Percentiles rank a stretch among this genome's conserved stretches.
Evolutionary conservation across 2,329 filamentous ascomycete species (phyloP).

Genomic region (Colletotrichum trifolii): DNA sequence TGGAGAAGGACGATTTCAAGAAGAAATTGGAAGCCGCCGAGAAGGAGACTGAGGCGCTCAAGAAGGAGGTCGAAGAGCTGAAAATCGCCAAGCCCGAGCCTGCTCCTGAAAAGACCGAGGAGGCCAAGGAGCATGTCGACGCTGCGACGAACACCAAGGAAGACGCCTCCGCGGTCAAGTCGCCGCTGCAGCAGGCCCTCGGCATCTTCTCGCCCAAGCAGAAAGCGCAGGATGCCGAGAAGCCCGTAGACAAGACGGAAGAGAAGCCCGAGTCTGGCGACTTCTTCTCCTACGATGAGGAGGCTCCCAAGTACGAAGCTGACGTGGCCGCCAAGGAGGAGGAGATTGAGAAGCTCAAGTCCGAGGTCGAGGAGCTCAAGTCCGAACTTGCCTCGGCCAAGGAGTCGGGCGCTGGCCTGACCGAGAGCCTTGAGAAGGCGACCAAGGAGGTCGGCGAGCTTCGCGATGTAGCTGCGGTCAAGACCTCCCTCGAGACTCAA

Average conservation of each 20-base stretch:
- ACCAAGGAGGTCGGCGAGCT: slow-evolving; percentile 70
- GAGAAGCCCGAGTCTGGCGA: slow-evolving; percentile 61
- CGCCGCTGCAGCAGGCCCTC: slow-evolving; percentile 59
- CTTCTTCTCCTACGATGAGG: slow-evolving; percentile 92
- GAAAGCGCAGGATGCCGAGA: slow-evolving; percentile 48
- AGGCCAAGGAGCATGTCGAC: slow-evolving; percentile 23
- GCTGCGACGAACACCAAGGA: slow-evolving; percentile 41
- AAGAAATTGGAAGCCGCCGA: slow-evolving; percentile 77
- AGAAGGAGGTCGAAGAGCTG: slow-evolving; percentile 66
- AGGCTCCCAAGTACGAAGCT: slow-evolving; percentile 82
- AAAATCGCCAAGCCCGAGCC: slow-evolving; percentile 48
- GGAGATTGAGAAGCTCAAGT: slow-evolving; percentile 77
- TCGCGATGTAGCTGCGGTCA: slow-evolving; percentile 51
- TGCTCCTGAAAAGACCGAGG: slow-evolving; percentile 43
- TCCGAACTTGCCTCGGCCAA: slow-evolving; percentile 77
- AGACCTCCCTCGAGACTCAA: slow-evolving; percentile 61
- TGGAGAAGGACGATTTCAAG: slow-evolving; percentile 83
- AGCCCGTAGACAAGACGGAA: slow-evolving; percentile 41
- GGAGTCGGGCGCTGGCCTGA: slow-evolving; percentile 76
- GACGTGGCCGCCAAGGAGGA: slow-evolving; percentile 77
- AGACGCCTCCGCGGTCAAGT: slow-evolving; percentile 49
- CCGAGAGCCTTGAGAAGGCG: slow-evolving; percentile 74
- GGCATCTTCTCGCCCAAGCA: slow-evolving; percentile 62
- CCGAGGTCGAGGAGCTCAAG: slow-evolving; percentile 75
- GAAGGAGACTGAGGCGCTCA: slow-evolving; percentile 69